Evolutionary conservation across 2,329 filamentous ascomycete species (phyloP).

Genomic region (Ustulina deusta): DNA sequence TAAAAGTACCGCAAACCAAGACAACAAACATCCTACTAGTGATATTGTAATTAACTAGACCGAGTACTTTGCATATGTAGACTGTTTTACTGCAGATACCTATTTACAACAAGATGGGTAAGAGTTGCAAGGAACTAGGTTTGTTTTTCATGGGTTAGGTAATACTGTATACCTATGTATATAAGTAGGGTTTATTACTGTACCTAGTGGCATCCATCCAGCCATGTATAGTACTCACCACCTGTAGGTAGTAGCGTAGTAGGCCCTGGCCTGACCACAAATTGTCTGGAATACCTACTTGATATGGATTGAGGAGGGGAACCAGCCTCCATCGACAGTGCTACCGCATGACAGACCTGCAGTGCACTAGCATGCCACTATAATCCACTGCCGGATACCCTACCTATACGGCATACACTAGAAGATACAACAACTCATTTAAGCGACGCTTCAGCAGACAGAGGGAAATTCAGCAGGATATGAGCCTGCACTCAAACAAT

Average conservation of each 20-base stretch:
- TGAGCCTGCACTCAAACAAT: no score
- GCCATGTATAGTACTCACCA: no score
- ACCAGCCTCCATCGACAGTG: neutral
- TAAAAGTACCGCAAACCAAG: no score
- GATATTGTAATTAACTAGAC: neutral
- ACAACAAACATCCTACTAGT: no score
- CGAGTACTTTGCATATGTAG: neutral
- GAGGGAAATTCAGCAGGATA: no score
- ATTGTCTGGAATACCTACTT: no score
- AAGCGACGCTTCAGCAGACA: no score
- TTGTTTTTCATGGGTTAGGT: constrained; percentile 10
- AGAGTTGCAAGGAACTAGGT: constrained; percentile 1
- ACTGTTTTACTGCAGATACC: neutral
- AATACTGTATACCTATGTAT: no score
- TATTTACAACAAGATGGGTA: neutral
- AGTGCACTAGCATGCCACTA: constrained; percentile 3
- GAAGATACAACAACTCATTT: no score
- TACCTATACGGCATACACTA: neutral
- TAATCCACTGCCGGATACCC: neutral
- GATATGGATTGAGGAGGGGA: neutral
- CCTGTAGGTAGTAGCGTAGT: neutral
- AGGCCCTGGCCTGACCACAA: no score
- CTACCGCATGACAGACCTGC: constrained; percentile 5
- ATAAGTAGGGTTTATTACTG: neutral
- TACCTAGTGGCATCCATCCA: no score